Conservation (phyloP, 192 early-diverging fungal species). For the Coemansia furcata region DNA sequence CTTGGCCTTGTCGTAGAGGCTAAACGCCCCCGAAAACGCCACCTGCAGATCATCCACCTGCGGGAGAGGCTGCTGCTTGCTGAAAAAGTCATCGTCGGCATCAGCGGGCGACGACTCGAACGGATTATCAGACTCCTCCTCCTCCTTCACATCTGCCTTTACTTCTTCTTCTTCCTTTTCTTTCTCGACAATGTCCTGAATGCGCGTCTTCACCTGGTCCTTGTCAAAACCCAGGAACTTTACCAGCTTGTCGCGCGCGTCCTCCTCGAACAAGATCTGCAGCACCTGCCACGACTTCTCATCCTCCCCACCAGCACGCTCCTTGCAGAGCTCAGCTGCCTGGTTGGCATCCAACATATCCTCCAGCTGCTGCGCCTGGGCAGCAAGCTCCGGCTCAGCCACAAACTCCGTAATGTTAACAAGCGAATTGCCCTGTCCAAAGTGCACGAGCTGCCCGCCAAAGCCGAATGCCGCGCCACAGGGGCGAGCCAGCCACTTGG, state of each 20-base stretch:
- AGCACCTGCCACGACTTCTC: conserved; percentile 75
- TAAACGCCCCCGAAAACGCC: conserved; percentile 35
- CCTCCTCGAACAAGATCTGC: conserved; percentile 75
- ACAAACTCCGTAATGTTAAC: conserved; percentile 69
- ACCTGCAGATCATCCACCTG: conserved; percentile 12
- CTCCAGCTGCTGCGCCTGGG: conserved; percentile 73
- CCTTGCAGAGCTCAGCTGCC: conserved; percentile 51
- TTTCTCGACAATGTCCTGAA: conserved; percentile 5
- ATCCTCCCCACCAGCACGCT: conserved; percentile 34
- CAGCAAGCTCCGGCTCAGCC: conserved; percentile 69
- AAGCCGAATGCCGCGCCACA: conserved; percentile 85
- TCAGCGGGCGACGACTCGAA: conserved; percentile 33
- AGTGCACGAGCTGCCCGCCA: conserved; percentile 83
- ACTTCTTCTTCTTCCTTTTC: neutral
- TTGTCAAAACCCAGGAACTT: conserved; percentile 88
- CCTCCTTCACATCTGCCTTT: neutral
- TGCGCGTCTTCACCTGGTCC: conserved; percentile 2
- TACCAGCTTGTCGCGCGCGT: conserved; percentile 77
- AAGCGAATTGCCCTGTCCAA: conserved; percentile 45
- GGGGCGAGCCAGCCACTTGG: conserved; percentile 93
- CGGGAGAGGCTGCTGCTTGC: conserved; percentile 20
- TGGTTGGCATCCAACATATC: conserved; percentile 57
- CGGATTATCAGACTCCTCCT: conserved; percentile 26
- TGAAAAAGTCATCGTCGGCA: conserved; percentile 55
- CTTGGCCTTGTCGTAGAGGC: conserved; percentile 44